phyloP scores from a whole-genome alignment of 2,329 filamentous ascomycete species.

The Colletotrichum ledebouriae region DNA sequence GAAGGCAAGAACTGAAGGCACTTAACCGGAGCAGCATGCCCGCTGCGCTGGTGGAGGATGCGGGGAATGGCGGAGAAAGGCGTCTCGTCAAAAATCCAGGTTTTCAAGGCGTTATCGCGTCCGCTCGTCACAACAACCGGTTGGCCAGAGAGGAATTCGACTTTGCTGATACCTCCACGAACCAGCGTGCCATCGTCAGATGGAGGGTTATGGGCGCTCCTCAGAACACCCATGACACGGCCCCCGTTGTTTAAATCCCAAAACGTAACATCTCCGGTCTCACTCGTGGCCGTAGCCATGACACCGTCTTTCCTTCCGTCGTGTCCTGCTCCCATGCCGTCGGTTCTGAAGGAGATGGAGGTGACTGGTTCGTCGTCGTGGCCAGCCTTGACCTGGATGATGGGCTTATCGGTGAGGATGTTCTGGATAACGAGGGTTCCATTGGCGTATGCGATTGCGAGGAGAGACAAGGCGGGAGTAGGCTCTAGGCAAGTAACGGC shows the following conservation, averaged over 20 bases:
- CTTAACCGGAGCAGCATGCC: constrained; percentile 89
- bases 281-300: constrained; percentile 88
- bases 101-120: constrained; percentile 91
- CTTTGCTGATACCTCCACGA: constrained; percentile 83
- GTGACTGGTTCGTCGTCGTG: constrained; percentile 76
- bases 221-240: constrained; percentile 85
- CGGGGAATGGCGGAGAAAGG: constrained; percentile 90
- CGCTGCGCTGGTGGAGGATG: constrained; percentile 86
- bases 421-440: constrained; percentile 87
- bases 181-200: constrained; percentile 66
- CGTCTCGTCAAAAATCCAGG: constrained; percentile 95
- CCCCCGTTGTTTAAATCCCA: constrained; percentile 96
- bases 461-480: constrained; percentile 83
- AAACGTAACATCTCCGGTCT: constrained; percentile 89
- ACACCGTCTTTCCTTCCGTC: constrained; percentile 89
- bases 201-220: constrained; percentile 88
- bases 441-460: constrained; percentile 88
- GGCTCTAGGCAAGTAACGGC: constrained; percentile 90
- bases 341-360: constrained; percentile 90
- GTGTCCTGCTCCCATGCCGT: constrained; percentile 87
- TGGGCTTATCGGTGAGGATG: constrained; percentile 79
- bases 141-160: constrained; percentile 91
- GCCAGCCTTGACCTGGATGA: constrained; percentile 78
- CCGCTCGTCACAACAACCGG: constrained; percentile 92
- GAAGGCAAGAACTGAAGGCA: constrained; percentile 87